A percentile compares a stretch with the other conserved stretches of the same genome.
phyloP scores from a whole-genome alignment of 352 stramenopile species.

The Albugo candida region DNA sequence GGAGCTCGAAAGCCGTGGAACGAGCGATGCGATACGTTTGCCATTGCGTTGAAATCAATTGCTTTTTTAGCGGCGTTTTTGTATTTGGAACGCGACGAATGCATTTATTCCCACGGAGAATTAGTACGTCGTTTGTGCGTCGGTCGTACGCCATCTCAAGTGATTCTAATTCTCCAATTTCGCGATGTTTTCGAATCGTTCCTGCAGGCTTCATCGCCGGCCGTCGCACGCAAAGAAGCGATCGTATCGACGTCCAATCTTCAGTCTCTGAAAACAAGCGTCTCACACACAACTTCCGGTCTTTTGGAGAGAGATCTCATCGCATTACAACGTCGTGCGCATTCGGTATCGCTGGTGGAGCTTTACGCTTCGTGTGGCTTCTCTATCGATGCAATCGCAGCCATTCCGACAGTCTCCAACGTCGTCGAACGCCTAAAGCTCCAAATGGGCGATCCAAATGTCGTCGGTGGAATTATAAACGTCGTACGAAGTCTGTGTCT shows the following conservation, averaged over 20 bases:
- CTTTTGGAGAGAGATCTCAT: no score
- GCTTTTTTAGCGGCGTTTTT: slow-evolving; percentile 42
- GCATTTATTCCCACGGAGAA: slow-evolving; percentile 28
- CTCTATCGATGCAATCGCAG: slow-evolving; percentile 41
- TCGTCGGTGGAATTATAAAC: slow-evolving; percentile 30
- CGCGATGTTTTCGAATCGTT: slow-evolving; percentile 34
- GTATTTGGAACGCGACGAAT: slow-evolving; percentile 36
- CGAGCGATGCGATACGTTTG: no score
- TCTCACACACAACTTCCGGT: no score
- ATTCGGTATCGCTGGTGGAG: slow-evolving; percentile 29
- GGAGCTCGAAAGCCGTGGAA: slow-evolving; percentile 4
- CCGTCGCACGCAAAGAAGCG: no score
- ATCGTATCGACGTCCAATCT: no score
- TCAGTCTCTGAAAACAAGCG: no score
- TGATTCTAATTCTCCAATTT: slow-evolving; percentile 39
- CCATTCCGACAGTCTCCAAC: slow-evolving; percentile 28
- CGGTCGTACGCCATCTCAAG: slow-evolving; percentile 28
- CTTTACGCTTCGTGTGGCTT: slow-evolving; percentile 37
- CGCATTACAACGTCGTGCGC: no score
- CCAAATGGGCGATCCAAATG: slow-evolving; percentile 17
- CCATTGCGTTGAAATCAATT: slow-evolving; percentile 26
- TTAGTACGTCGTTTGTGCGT: slow-evolving; percentile 32
- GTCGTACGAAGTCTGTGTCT: slow-evolving; percentile 32
- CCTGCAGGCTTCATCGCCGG: neutral
- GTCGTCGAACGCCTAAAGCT: slow-evolving; percentile 33